phyloP scores from a whole-genome alignment of 352 stramenopile genomes.

The Phytopythium cucurbitacearum region DNA sequence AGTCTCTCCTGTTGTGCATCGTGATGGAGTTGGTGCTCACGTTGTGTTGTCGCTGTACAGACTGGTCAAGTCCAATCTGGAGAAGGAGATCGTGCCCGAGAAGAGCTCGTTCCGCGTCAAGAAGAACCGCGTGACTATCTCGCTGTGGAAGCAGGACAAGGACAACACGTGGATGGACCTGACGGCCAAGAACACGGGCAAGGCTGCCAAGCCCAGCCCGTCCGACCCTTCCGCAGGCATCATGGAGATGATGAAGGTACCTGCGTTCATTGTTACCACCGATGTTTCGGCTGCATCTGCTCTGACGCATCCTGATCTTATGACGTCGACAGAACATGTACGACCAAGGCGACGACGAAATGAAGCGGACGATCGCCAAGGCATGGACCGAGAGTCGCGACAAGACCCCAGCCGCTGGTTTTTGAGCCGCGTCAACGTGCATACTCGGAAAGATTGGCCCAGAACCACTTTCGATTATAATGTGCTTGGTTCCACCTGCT shows the following conservation, averaged over 20 bases:
- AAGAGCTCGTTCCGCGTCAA: slow-evolving; percentile 83
- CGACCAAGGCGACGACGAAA: slow-evolving; percentile 83
- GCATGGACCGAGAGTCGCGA: slow-evolving; percentile 82
- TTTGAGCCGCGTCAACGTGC: neutral
- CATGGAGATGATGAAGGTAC: slow-evolving; percentile 91
- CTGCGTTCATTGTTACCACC: neutral
- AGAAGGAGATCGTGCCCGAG: slow-evolving; percentile 74
- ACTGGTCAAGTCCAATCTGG: slow-evolving; percentile 68
- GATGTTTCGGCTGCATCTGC: neutral
- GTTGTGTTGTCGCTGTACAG: slow-evolving; percentile 12
- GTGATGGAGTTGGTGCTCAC: neutral
- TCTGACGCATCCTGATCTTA: neutral
- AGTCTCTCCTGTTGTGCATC: neutral
- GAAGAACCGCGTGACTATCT: slow-evolving; percentile 84
- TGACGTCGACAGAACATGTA: slow-evolving; percentile 71
- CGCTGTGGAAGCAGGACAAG: slow-evolving; percentile 71
- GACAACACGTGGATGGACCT: slow-evolving; percentile 79
- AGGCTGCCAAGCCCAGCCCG: slow-evolving; percentile 36
- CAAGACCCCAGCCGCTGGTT: slow-evolving; percentile 37
- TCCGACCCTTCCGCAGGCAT: slow-evolving; percentile 74
- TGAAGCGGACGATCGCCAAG: slow-evolving; percentile 89
- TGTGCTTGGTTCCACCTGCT: slow-evolving; percentile 1
- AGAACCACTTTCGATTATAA: too few relatives aligned
- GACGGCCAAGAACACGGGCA: slow-evolving; percentile 76
- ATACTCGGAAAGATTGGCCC: too few relatives aligned